Base-by-base conservation (phyloP, 208 protist genomes). In the Wallacemonas sp. region DNA sequence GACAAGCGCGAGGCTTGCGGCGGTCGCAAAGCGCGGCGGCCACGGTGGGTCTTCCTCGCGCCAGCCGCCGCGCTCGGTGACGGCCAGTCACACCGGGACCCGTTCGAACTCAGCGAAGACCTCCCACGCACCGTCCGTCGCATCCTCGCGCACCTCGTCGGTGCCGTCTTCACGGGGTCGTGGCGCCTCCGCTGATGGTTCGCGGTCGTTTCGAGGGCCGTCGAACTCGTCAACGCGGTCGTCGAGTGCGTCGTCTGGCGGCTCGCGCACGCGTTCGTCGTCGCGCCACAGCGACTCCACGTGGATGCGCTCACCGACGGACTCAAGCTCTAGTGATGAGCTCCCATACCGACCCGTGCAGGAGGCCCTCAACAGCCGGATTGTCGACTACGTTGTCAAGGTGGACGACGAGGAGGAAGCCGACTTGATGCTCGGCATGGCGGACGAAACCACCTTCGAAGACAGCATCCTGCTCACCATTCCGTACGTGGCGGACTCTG, bases 391-490 rank as follows among this genome's bases (percentile, higher is more conserved):
- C 53, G 75, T 94, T 36, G 78, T 96, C 17, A 86, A 81, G 46
- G 91, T 96, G 55, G 87, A 96, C 58, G 91, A 96, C 65, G 83
- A 86, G 48, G 91, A 96, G 57, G 91, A 96, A 60, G 91, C 87
- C 39, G 91, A 92, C 34, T 81, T 93, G 81, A 87, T 94, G 78
- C 63, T 89, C 26, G 87, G 87, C 33, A 88, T 87, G 76, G 66
- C 73, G 24, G 76, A 78, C 53, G 64, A 75, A 13, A 79, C 77
- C 5, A 64, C 61, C 27, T 92, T 91, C 63, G 81, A 92, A 46
- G 85, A 92, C 46, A 84, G 75, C 46, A 58, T 91, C 19, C 55
- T 96, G 29, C 68, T 96, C 10, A 94, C 87, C 6, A 73, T 92
- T 32, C 90, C 90, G 8, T 96, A 96, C 63, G 66, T 92, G 22